These are phyloP conservation scores for Cryomyces minteri DNA, from an alignment of 495 filamentous ascomycete species.

Conservation along the genomic window DNA sequence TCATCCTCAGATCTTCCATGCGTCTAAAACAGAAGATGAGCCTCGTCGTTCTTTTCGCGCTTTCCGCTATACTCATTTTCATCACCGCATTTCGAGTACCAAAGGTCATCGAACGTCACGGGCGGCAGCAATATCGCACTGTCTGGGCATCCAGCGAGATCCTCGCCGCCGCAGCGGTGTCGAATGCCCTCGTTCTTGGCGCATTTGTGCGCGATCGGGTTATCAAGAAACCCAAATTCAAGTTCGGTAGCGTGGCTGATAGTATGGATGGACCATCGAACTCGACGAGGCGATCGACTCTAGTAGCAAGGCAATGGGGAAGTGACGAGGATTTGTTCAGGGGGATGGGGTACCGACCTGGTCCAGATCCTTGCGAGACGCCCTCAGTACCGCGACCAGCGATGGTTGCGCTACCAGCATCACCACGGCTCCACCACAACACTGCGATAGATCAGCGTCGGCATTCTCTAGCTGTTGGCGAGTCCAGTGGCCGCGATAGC, in stretches of 20 bases:
- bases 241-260: slow-evolving; percentile 14
- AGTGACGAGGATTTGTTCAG: slow-evolving; percentile 24
- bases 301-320: slow-evolving; percentile 11
- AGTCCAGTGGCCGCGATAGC: slow-evolving; percentile 2
- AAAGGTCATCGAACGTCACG: slow-evolving; percentile 13
- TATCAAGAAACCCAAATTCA: slow-evolving; percentile 20
- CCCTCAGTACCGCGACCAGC: slow-evolving; percentile 10
- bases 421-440: slow-evolving; percentile 5
- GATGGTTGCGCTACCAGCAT: slow-evolving; percentile 8
- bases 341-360: slow-evolving; percentile 15
- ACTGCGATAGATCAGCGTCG: not conserved
- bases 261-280: slow-evolving; percentile 13
- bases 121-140: slow-evolving; percentile 22
- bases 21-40: slow-evolving; percentile 30
- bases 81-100: slow-evolving; percentile 21
- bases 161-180: slow-evolving; percentile 20
- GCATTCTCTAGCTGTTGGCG: not conserved
- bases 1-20: slow-evolving; percentile 62
- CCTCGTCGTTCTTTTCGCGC: slow-evolving; percentile 57
- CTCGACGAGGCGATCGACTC: slow-evolving; percentile 14
- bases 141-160: slow-evolving; percentile 23
- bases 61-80: slow-evolving; percentile 58
- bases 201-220: slow-evolving; percentile 25
- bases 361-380: slow-evolving; percentile 12
- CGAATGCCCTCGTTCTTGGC: slow-evolving; percentile 22